These are phyloP conservation scores for Hirsutella minnesotensis DNA, from an alignment of 2,329 filamentous ascomycete species.

Conservation along the genomic window DNA sequence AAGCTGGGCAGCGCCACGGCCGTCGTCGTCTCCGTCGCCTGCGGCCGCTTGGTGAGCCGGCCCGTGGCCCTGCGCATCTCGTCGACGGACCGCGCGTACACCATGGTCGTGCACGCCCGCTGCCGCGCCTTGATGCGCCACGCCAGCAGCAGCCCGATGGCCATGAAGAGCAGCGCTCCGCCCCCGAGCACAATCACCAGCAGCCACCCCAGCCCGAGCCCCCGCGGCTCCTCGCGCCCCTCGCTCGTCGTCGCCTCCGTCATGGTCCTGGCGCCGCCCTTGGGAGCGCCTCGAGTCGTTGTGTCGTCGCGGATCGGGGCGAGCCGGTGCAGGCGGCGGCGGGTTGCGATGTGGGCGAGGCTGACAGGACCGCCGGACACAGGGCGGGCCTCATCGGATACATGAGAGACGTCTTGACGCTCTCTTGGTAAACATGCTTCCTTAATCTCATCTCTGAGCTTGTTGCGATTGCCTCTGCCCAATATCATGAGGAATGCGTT, in stretches of 20 bases:
- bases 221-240: conserved; percentile 4
- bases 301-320: too few species aligned
- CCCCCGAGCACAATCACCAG: conserved; percentile 36
- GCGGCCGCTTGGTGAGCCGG: conserved; percentile 19
- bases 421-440: too few species aligned
- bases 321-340: too few species aligned
- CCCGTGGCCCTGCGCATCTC: conserved; percentile 9
- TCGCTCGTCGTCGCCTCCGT: not conserved
- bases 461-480: conserved; percentile 1
- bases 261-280: conserved; percentile 4
- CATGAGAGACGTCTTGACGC: too few species aligned
- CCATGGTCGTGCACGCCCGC: conserved; percentile 9
- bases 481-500: conserved; percentile 27
- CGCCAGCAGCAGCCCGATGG: conserved; percentile 29
- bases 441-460: too few species aligned
- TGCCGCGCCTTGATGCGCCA: conserved; percentile 19
- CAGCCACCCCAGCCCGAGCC: conserved; percentile 23
- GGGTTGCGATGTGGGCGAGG: too few species aligned
- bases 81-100: conserved; percentile 17
- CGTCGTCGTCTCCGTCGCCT: conserved; percentile 7
- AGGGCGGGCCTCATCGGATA: too few species aligned
- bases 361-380: too few species aligned
- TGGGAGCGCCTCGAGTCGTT: not conserved
- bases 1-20: conserved; percentile 3
- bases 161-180: conserved; percentile 31